A percentile compares a stretch with the other conserved stretches of the same genome.
Conservation (phyloP, 306 rosid genomes). For the Medicago lupulina region DNA sequence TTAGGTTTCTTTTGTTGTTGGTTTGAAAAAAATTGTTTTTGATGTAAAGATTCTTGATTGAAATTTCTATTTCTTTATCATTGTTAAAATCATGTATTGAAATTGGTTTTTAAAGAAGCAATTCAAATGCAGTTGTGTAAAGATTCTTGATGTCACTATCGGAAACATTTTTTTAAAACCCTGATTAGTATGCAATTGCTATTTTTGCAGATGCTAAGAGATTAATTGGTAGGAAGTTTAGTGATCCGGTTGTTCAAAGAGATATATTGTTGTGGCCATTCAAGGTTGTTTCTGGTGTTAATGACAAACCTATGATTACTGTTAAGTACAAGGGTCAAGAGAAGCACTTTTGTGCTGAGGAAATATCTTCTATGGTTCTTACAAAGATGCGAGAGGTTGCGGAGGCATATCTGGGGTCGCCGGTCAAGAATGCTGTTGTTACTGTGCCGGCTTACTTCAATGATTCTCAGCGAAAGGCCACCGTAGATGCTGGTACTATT, state of each 20-base stretch:
- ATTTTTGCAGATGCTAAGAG: not conserved
- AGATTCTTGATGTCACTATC: no score
- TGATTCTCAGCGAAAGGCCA: not conserved
- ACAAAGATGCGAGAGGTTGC: not conserved
- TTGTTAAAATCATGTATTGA: no score
- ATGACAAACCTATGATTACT: not conserved
- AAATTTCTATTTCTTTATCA: no score
- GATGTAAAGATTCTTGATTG: no score
- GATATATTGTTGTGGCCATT: not conserved
- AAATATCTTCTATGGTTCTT: not conserved
- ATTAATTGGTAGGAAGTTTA: not conserved
- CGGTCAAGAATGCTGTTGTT: not conserved
- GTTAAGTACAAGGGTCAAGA: not conserved
- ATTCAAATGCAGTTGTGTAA: no score
- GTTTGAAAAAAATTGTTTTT: no score
- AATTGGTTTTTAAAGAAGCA: no score
- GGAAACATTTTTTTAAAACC: no score
- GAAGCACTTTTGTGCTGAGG: not conserved
- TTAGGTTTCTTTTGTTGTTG: not conserved
- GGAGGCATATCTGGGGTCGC: not conserved
- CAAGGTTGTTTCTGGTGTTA: not conserved
- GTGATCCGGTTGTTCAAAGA: not conserved
- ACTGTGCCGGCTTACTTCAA: not conserved
- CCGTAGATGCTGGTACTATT: not conserved
- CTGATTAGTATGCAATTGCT: not conserved